Evolutionary conservation across 1,139 yeast species (phyloP).

Genomic region (Zygosaccharomyces sapae): DNA sequence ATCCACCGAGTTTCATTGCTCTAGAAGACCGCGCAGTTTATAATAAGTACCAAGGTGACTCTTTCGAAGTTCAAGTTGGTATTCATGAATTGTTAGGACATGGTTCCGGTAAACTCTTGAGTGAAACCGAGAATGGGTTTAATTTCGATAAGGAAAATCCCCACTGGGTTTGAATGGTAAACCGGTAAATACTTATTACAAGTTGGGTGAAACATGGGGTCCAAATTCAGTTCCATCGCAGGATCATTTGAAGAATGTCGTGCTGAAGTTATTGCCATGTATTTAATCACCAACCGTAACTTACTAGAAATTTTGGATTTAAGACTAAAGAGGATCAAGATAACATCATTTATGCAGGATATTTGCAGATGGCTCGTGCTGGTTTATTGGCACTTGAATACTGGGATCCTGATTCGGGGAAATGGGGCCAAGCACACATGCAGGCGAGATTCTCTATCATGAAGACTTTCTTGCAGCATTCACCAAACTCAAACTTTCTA

Average conservation of each 20-base stretch:
- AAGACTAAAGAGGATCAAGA: conserved; percentile 52
- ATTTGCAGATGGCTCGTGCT: conserved; percentile 81
- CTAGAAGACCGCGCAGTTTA: conserved; percentile 52
- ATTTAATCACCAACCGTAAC: conserved; percentile 62
- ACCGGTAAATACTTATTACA: conserved; percentile 64
- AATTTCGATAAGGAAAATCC: conserved; percentile 65
- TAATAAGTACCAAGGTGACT: conserved; percentile 71
- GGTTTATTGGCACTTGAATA: conserved; percentile 77
- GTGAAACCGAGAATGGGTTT: conserved; percentile 62
- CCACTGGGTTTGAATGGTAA: conserved; percentile 53
- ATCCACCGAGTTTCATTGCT: conserved; percentile 63
- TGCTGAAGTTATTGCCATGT: conserved; percentile 86
- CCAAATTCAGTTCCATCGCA: conserved; percentile 72
- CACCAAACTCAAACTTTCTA: conserved; percentile 53
- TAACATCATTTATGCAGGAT: conserved; percentile 62
- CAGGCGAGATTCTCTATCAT: conserved; percentile 85
- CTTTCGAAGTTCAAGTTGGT: conserved; percentile 90
- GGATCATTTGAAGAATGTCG: conserved; percentile 91
- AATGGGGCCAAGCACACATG: conserved; percentile 97
- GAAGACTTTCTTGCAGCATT: conserved; percentile 69
- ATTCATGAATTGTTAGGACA: conserved; percentile 91
- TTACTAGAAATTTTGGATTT: conserved; percentile 73
- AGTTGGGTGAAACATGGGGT: conserved; percentile 83
- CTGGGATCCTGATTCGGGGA: conserved; percentile 75
- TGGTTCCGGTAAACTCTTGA: conserved; percentile 79